These are phyloP conservation scores for Cenchrus americanus DNA, from an alignment of 176 grass and related monocot species.

Conservation along the genomic window DNA sequence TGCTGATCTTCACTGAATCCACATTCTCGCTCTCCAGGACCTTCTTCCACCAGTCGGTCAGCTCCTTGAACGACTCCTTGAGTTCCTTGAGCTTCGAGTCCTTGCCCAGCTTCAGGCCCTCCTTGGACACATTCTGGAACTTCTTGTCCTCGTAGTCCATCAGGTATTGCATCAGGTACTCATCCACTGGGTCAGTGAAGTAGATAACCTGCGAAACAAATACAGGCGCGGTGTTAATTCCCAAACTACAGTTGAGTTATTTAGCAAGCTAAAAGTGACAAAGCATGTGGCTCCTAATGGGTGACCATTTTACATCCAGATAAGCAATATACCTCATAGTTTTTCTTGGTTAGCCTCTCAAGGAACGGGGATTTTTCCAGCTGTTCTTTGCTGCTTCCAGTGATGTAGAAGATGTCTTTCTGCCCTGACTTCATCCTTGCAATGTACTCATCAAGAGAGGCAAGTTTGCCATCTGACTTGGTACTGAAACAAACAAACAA, in stretches of 20 bases:
- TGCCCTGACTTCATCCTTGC: slow-evolving; percentile 96
- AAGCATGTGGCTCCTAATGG: not conserved
- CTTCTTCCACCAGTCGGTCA: slow-evolving; percentile 95
- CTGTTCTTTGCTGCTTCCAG: slow-evolving; percentile 93
- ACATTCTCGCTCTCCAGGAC: slow-evolving; percentile 73
- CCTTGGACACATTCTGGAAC: slow-evolving; percentile 99
- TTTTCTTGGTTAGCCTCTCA: slow-evolving; percentile 94
- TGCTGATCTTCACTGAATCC: slow-evolving; percentile 96
- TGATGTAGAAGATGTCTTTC: slow-evolving; percentile 96
- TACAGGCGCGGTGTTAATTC: not conserved
- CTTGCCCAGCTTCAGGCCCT: slow-evolving; percentile 88
- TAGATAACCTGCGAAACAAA: slow-evolving; percentile 70
- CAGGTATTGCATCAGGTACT: slow-evolving; percentile 99
- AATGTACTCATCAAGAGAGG: slow-evolving; percentile 98
- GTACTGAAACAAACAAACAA: slow-evolving; percentile 58
- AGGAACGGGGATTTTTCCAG: slow-evolving; percentile 98
- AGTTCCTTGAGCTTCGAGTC: slow-evolving; percentile 97
- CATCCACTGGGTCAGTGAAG: slow-evolving; percentile 93
- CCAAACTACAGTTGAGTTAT: not conserved
- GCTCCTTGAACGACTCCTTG: slow-evolving; percentile 95
- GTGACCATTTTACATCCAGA: not conserved
- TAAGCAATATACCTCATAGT: slow-evolving; percentile 71
- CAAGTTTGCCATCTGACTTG: slow-evolving; percentile 95
- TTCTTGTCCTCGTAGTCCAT: slow-evolving; percentile 99
- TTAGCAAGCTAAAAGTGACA: not conserved